Evolutionary conservation across 352 stramenopile species (phyloP).

Genomic region (Nothophytophthora sp.): DNA sequence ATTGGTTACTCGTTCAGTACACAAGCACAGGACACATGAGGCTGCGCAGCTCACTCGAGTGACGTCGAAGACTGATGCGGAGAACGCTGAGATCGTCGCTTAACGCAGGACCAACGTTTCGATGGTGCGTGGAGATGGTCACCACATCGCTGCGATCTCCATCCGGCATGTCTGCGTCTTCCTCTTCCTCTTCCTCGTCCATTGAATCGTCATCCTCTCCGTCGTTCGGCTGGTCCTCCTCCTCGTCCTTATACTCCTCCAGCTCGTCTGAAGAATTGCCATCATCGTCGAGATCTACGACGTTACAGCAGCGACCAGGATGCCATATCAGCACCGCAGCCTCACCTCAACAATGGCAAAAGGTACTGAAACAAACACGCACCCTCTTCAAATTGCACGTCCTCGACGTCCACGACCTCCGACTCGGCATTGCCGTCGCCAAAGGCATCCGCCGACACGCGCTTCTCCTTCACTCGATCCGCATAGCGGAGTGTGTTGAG

Average conservation of each 20-base stretch:
- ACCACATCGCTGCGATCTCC: conserved; percentile 22
- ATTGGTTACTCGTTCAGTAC: too few species aligned
- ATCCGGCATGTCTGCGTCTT: conserved; percentile 15
- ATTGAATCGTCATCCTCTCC: too few species aligned
- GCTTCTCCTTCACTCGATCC: conserved; percentile 97
- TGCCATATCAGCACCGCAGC: too few species aligned
- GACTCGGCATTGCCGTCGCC: conserved; percentile 36
- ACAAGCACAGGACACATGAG: neutral
- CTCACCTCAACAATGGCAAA: neutral
- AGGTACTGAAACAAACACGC: neutral
- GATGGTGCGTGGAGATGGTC: conserved; percentile 26
- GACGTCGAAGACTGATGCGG: conserved; percentile 48
- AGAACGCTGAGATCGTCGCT: conserved; percentile 69
- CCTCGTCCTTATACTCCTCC: conserved; percentile 26
- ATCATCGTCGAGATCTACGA: conserved; percentile 15
- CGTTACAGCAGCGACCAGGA: too few species aligned
- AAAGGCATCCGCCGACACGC: conserved; percentile 70
- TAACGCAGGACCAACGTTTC: conserved; percentile 7
- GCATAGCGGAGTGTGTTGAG: conserved; percentile 98
- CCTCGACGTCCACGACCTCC: conserved; percentile 46
- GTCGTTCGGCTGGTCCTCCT: conserved; percentile 18
- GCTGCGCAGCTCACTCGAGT: conserved; percentile 38
- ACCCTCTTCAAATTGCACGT: conserved; percentile 69
- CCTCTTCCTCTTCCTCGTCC: conserved; percentile 7
- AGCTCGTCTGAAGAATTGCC: conserved; percentile 37